Percentiles rank a stretch among this genome's conserved stretches.
phyloP scores from a whole-genome alignment of 2,329 filamentous ascomycete genomes.

The Microsporum canis region DNA sequence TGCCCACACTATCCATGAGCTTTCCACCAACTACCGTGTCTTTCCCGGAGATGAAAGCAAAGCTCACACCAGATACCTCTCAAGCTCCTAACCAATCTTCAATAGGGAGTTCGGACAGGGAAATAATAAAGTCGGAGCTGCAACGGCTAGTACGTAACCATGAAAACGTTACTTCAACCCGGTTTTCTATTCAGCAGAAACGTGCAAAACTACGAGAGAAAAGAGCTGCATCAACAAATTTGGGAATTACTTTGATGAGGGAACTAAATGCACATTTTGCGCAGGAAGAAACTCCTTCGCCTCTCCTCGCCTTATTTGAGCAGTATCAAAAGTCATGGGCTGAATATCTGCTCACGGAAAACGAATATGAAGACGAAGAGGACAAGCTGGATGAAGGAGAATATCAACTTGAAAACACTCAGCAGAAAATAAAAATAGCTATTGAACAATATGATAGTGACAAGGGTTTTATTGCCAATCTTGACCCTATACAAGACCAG shows the following conservation, averaged over 20 bases:
- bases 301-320: conserved; percentile 14
- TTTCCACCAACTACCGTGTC: neutral
- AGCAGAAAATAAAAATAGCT: conserved; percentile 13
- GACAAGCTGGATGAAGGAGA: conserved; percentile 21
- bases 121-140: conserved; percentile 9
- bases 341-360: conserved; percentile 19
- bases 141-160: conserved; percentile 14
- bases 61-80: neutral
- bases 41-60: neutral
- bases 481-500: neutral
- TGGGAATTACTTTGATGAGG: conserved; percentile 17
- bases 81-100: neutral
- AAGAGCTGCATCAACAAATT: conserved; percentile 18
- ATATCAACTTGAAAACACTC: conserved; percentile 15
- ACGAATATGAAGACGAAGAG: conserved; percentile 19
- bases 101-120: neutral
- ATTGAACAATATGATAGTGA: conserved; percentile 1
- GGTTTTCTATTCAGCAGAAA: neutral
- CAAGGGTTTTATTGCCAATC: neutral
- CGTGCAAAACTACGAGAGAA: conserved; percentile 18
- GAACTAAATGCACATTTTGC: conserved; percentile 16
- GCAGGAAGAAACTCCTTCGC: neutral
- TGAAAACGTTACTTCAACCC: conserved; percentile 11
- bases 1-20: neutral
- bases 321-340: conserved; percentile 16